phyloP scores from a whole-genome alignment of 306 rosid genomes.

The Rosa chinensis region DNA sequence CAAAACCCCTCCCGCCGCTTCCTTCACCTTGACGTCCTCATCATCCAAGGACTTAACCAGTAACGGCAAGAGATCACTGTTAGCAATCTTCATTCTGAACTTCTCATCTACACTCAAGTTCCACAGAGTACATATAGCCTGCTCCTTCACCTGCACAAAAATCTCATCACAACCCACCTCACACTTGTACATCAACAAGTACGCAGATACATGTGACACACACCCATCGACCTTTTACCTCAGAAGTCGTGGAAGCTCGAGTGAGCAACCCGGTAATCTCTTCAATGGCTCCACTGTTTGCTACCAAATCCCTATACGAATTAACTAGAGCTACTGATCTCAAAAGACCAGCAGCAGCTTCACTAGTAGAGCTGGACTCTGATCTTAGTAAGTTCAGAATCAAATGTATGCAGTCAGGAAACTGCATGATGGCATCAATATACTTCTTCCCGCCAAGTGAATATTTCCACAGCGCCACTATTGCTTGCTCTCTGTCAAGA shows the following conservation, averaged over 20 bases:
- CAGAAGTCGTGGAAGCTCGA: slow-evolving; percentile 55
- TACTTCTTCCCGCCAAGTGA: slow-evolving; percentile 85
- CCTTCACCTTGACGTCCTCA: slow-evolving; percentile 70
- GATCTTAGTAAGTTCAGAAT: slow-evolving; percentile 71
- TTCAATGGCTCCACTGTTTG: slow-evolving; percentile 85
- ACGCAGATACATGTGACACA: background rate
- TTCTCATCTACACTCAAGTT: slow-evolving; percentile 85
- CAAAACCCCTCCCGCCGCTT: slow-evolving; percentile 82
- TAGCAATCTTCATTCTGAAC: slow-evolving; percentile 55
- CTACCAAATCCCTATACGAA: slow-evolving; percentile 61
- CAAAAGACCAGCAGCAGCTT: slow-evolving; percentile 94
- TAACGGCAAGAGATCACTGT: slow-evolving; percentile 52
- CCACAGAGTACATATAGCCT: slow-evolving; percentile 70
- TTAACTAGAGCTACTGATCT: slow-evolving; percentile 67
- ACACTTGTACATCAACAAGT: slow-evolving; percentile 26
- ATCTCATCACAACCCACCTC: slow-evolving; percentile 26
- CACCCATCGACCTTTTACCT: slow-evolving; percentile 46
- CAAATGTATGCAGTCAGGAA: slow-evolving; percentile 80
- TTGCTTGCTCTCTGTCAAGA: slow-evolving; percentile 79
- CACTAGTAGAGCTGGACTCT: slow-evolving; percentile 63
- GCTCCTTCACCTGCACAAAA: slow-evolving; percentile 76
- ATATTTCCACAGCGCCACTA: slow-evolving; percentile 78
- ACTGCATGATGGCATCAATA: slow-evolving; percentile 75
- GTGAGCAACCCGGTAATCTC: slow-evolving; percentile 70
- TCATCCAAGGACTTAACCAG: slow-evolving; percentile 67